These are phyloP conservation scores for Phytophthora sojae DNA, from an alignment of 352 stramenopile species.

Conservation along the genomic window DNA sequence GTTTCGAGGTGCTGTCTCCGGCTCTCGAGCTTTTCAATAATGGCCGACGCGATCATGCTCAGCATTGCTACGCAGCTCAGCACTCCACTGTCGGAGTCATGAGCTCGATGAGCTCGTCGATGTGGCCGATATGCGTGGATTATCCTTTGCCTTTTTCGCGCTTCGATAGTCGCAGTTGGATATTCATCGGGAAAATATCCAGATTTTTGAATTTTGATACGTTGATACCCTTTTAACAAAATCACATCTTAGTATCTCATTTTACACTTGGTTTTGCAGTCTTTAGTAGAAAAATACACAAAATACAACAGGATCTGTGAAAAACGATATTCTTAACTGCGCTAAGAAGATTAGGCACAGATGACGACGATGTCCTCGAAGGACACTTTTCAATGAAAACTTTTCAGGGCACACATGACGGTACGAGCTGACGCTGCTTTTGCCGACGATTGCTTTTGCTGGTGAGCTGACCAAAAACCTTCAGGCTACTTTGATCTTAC, in stretches of 20 bases:
- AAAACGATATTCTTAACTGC: background rate
- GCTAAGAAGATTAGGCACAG: constrained; percentile 11
- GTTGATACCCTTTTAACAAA: background rate
- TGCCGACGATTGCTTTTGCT: background rate
- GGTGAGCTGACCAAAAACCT: background rate
- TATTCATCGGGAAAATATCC: constrained; percentile 30
- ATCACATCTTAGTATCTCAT: too few species aligned
- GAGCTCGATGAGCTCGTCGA: background rate
- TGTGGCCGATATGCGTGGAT: constrained; percentile 13
- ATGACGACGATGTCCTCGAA: constrained; percentile 7
- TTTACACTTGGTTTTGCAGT: too few species aligned
- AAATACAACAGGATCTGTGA: background rate
- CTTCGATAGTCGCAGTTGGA: constrained; percentile 34
- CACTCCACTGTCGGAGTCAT: background rate
- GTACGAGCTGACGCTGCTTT: constrained; percentile 11
- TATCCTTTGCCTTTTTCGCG: constrained; percentile 12
- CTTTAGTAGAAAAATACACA: too few species aligned
- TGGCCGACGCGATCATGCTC: constrained; percentile 24
- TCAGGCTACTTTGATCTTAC: too few species aligned
- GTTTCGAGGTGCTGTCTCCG: constrained; percentile 12
- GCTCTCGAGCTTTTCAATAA: constrained; percentile 22
- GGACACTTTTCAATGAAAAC: background rate
- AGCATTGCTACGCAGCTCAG: constrained; percentile 12
- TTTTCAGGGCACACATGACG: background rate
- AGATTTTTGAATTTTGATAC: background rate